Evolutionary conservation across 257 asterid genomes (phyloP).

Genomic region (Ballota nigra): DNA sequence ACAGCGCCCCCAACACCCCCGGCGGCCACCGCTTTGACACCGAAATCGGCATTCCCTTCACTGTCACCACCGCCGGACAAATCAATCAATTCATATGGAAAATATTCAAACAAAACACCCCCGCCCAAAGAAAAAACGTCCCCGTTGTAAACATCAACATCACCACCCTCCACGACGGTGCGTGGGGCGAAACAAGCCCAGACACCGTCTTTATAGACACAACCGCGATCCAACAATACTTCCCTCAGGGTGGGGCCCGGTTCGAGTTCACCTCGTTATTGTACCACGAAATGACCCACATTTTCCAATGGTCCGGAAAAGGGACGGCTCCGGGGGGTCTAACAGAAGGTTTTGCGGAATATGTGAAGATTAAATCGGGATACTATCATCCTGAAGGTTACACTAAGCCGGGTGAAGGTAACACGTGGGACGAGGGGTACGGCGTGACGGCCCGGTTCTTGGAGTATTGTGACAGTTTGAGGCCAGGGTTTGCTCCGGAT

Average conservation of each 20-base stretch:
- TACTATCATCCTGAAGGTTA: not conserved
- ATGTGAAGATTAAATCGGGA: slow-evolving; percentile 27
- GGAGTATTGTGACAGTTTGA: slow-evolving; percentile 33
- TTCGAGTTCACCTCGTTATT: slow-evolving; percentile 16
- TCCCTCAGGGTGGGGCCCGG: not conserved
- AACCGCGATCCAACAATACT: not conserved
- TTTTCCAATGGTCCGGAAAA: slow-evolving; percentile 39
- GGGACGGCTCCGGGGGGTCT: slow-evolving; percentile 35
- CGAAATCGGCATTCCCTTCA: slow-evolving; percentile 17
- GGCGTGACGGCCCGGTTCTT: slow-evolving; percentile 34
- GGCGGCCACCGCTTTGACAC: slow-evolving; percentile 21
- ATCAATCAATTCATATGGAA: slow-evolving; percentile 25
- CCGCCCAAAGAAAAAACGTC: not conserved
- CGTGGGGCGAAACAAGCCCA: slow-evolving; percentile 12
- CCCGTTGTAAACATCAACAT: slow-evolving; percentile 7
- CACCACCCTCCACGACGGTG: not conserved
- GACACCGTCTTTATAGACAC: slow-evolving; percentile 21
- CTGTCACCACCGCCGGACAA: not conserved
- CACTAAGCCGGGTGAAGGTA: slow-evolving; percentile 31
- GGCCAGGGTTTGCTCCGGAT: slow-evolving; percentile 20
- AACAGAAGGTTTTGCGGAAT: slow-evolving; percentile 41
- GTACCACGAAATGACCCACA: slow-evolving; percentile 47
- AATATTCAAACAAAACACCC: not conserved
- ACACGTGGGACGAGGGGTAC: slow-evolving; percentile 41
- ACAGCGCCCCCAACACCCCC: slow-evolving; percentile 14